Evolutionary conservation across 169 alveolate genomes (phyloP).

Genomic region (Eimeria falciformis): DNA sequence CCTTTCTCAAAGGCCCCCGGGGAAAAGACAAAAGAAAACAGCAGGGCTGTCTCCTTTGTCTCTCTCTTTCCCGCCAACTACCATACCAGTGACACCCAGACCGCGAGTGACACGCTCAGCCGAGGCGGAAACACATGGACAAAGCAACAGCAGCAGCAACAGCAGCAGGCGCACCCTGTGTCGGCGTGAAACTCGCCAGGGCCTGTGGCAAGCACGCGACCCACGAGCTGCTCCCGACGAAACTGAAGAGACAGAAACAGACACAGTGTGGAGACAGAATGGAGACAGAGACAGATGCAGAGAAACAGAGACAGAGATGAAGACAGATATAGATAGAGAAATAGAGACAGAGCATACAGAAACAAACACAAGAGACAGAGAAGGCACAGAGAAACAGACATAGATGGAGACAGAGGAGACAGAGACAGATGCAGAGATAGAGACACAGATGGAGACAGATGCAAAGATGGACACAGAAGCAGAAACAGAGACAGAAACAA

Average conservation of each 20-base stretch:
- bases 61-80: constrained; percentile 49
- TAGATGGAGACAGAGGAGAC: neutral
- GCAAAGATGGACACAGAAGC: too few relatives aligned
- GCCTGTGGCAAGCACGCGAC: constrained; percentile 59
- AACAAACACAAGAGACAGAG: neutral
- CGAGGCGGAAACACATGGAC: constrained; percentile 27
- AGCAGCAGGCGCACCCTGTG: constrained; percentile 40
- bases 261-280: too few relatives aligned
- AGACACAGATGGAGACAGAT: too few relatives aligned
- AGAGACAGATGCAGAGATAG: too few relatives aligned
- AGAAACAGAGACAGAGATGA: too few relatives aligned
- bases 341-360: neutral
- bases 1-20: neutral
- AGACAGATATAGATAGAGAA: neutral
- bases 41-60: neutral
- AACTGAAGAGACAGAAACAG: constrained; percentile 20
- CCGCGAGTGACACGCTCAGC: constrained; percentile 66
- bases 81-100: constrained; percentile 68
- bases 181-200: constrained; percentile 54
- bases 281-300: neutral
- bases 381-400: neutral
- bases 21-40: neutral
- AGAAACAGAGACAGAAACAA: neutral
- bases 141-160: constrained; percentile 6
- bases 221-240: constrained; percentile 45